Evolutionary conservation across 2,329 filamentous ascomycete species (phyloP).

Genomic region (Penicillium sp.): DNA sequence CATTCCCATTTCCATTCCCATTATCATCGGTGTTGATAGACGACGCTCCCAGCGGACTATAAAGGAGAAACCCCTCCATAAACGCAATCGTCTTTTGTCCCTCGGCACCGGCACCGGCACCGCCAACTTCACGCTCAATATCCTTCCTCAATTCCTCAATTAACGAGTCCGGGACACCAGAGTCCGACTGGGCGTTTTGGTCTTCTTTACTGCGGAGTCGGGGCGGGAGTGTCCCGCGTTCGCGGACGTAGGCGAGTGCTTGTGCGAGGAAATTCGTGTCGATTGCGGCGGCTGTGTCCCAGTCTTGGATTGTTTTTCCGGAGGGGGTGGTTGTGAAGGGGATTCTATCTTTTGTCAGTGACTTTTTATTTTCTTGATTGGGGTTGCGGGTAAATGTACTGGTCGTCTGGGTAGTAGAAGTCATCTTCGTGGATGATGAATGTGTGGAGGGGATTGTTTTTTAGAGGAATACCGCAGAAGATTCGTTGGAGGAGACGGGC

Average conservation of each 20-base stretch:
- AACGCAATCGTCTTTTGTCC: slow-evolving; percentile 54
- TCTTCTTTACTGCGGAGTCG: slow-evolving; percentile 54
- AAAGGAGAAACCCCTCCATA: slow-evolving; percentile 85
- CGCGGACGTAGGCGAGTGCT: slow-evolving; percentile 64
- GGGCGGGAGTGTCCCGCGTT: slow-evolving; percentile 53
- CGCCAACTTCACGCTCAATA: slow-evolving; percentile 19
- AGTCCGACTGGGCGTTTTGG: slow-evolving; percentile 49
- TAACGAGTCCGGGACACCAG: slow-evolving; percentile 28
- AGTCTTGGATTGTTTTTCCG: slow-evolving; percentile 63
- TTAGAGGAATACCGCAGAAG: slow-evolving; percentile 49
- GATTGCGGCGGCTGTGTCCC: slow-evolving; percentile 81
- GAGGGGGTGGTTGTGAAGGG: slow-evolving; percentile 46
- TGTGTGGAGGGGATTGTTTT: slow-evolving; percentile 20
- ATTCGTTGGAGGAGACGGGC: slow-evolving; percentile 76
- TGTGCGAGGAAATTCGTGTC: slow-evolving; percentile 62
- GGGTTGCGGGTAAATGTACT: slow-evolving; percentile 45
- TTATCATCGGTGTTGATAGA: slow-evolving; percentile 11
- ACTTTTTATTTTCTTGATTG: slow-evolving; percentile 8
- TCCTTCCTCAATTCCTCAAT: slow-evolving; percentile 22
- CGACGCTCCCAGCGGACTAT: slow-evolving; percentile 43
- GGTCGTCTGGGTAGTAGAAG: slow-evolving; percentile 77
- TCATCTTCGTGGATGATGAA: slow-evolving; percentile 94
- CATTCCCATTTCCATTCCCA: too few relatives aligned
- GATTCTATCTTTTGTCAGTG: slow-evolving; percentile 29
- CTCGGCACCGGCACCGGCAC: background rate